Evolutionary conservation across 768 basidiomycete genomes (phyloP).

Genomic region (Suillus luteus): DNA sequence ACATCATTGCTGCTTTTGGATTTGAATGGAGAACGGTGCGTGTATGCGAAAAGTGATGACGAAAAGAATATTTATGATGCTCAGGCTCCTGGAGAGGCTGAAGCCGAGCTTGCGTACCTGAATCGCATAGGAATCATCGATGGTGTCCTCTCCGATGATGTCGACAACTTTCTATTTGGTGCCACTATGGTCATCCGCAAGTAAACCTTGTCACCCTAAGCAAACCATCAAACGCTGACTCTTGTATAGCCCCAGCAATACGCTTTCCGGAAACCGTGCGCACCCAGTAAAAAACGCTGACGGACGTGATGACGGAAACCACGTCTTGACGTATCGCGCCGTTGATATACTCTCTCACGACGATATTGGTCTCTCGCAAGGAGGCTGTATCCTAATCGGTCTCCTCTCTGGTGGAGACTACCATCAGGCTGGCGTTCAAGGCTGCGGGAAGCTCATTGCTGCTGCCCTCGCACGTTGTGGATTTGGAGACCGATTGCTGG

Average conservation of each 20-base stretch:
- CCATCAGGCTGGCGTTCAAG: slow-evolving; percentile 63
- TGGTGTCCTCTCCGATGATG: slow-evolving; percentile 89
- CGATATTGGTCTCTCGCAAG: slow-evolving; percentile 50
- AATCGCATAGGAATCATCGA: slow-evolving; percentile 84
- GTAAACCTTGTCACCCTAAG: slow-evolving; percentile 38
- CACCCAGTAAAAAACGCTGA: slow-evolving; percentile 63
- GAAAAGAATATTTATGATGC: slow-evolving; percentile 33
- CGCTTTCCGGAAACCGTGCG: slow-evolving; percentile 68
- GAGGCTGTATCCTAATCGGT: slow-evolving; percentile 81
- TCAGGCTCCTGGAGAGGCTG: slow-evolving; percentile 91
- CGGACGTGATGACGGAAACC: slow-evolving; percentile 76
- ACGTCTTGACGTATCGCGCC: slow-evolving; percentile 47
- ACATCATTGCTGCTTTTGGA: slow-evolving; percentile 76
- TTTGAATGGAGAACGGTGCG: slow-evolving; percentile 74
- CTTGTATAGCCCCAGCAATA: slow-evolving; percentile 60
- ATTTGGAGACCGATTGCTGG: slow-evolving; percentile 68
- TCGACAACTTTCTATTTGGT: slow-evolving; percentile 91
- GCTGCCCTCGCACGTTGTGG: slow-evolving; percentile 81
- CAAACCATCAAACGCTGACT: slow-evolving; percentile 12
- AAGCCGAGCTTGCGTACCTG: slow-evolving; percentile 89
- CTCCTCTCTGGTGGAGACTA: slow-evolving; percentile 93
- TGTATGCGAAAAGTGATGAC: slow-evolving; percentile 15
- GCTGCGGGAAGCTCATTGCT: slow-evolving; percentile 72
- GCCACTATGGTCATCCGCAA: slow-evolving; percentile 84
- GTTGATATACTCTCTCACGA: slow-evolving; percentile 44